Evolutionary conservation across 495 filamentous ascomycete species (phyloP).

Genomic region (Aspergillus affinis): DNA sequence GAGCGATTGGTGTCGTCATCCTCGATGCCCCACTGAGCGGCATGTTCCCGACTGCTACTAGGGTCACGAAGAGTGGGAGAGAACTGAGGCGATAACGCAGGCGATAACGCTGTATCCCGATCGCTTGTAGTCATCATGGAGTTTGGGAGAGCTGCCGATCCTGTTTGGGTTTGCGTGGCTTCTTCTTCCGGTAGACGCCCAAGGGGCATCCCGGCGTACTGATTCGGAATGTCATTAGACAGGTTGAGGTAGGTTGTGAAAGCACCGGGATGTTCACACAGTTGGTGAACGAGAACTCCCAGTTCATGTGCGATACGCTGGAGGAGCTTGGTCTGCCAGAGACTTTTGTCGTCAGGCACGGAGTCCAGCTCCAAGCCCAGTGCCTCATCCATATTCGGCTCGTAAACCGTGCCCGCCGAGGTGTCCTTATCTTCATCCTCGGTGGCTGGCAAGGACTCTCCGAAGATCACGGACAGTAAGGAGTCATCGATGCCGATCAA

Average conservation of each 20-base stretch:
- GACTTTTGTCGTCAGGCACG: conserved; percentile 43
- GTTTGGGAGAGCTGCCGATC: conserved; percentile 18
- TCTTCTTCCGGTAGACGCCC: conserved; percentile 31
- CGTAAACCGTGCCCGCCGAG: conserved; percentile 13
- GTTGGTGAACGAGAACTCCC: conserved; percentile 75
- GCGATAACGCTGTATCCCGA: conserved; percentile 33
- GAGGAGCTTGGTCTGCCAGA: conserved; percentile 76
- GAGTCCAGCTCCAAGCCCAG: conserved; percentile 36
- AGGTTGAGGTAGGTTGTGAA: conserved; percentile 71
- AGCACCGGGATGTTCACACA: conserved; percentile 77
- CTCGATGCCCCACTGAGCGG: conserved; percentile 68
- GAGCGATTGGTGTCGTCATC: conserved; percentile 46
- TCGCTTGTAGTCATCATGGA: conserved; percentile 24
- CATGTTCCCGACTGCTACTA: conserved; percentile 41
- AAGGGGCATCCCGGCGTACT: conserved; percentile 56
- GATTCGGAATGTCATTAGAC: conserved; percentile 38
- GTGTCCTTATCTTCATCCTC: conserved; percentile 16
- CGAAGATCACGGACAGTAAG: conserved; percentile 80
- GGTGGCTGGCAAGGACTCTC: conserved; percentile 71
- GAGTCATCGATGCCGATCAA: conserved; percentile 89
- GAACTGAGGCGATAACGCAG: conserved; percentile 45
- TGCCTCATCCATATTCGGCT: conserved; percentile 32
- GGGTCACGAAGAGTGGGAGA: conserved; percentile 43
- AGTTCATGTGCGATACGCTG: conserved; percentile 85
- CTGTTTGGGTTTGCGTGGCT: conserved; percentile 12